Evolutionary conservation across 2,329 filamentous ascomycete species (phyloP), one percentile per base, ranked within the genome.

Genomic region (Exophiala spinifera): DNA sequence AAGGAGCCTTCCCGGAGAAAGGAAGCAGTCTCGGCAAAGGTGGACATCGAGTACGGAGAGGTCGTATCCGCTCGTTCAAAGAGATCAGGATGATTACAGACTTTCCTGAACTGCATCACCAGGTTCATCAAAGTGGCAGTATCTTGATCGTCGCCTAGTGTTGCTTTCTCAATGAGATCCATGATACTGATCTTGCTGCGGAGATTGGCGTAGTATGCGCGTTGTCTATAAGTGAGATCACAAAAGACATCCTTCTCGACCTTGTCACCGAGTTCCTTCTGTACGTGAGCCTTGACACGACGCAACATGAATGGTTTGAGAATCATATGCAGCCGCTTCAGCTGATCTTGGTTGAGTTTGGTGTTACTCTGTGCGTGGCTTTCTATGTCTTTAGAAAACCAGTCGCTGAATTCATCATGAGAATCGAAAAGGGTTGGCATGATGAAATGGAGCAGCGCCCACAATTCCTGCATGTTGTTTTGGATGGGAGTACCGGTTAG

Each of bases 391-490:
- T 78, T 78, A 36, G 76, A 78, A 64, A 78, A 78, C 76, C 76
- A 78, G 56, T 78, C 76, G 64, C 76, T 78, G 57, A 78, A 78
- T 56, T 78, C 75, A 54, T 78, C 76, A 46, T 78, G 76, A 11
- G 74, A 77, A 60, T 78, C 94, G 72, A 99, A 99, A 48, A 99
- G 79, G 40, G 89, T 96, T n/a, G 94, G 94, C 94, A 99, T 97
- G 76, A 97, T 97, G 76, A 99, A 99, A 79, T 99, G 94, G 17
- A 99, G 80, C 62, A 99, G 75, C 25, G 94, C 94, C 94, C 94
- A 99, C 55, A 99, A 75, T 73, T 99, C 92, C 73, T 97, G 94
- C 94, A 99, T 99, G 79, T 97, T 99, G 77, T 99, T 99, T 72
- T 99, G 94, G 62, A 99, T 97, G 2, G 94, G 94, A 0, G 94